Evolutionary conservation across 2,329 filamentous ascomycete genomes (phyloP).

Genomic region (Coniella vitis): DNA sequence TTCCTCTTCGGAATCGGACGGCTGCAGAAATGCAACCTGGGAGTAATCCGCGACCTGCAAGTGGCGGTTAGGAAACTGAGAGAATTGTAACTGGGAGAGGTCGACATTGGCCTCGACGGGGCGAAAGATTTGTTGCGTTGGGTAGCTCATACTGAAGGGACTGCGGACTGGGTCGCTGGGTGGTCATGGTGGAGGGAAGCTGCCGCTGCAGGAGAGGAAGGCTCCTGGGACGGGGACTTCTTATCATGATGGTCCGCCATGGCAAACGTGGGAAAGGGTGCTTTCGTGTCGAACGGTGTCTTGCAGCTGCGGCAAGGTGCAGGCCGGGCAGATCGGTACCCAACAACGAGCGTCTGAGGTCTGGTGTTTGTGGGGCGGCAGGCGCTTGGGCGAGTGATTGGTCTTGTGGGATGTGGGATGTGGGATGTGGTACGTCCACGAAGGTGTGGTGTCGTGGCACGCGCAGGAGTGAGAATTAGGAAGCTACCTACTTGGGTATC

Average conservation of each 20-base stretch:
- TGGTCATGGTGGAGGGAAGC: conserved; percentile 23
- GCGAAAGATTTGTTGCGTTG: conserved; percentile 30
- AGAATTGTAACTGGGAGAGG: conserved; percentile 32
- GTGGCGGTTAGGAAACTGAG: conserved; percentile 31
- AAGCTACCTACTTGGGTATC: conserved; percentile 13
- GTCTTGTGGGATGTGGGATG: conserved; percentile 5
- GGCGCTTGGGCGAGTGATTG: conserved; percentile 8
- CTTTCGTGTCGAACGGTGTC: conserved; percentile 7
- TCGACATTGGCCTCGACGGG: conserved; percentile 33
- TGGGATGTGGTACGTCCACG: conserved; percentile 12
- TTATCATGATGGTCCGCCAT: conserved; percentile 25
- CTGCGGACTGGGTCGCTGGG: conserved; percentile 20
- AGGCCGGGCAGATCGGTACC: conserved; percentile 14
- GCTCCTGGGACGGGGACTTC: conserved; percentile 25
- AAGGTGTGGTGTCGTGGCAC: conserved; percentile 16
- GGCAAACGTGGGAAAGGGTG: conserved; percentile 11
- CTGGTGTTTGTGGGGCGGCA: conserved; percentile 14
- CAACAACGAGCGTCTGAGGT: conserved; percentile 8
- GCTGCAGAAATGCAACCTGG: conserved; percentile 34
- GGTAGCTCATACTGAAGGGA: conserved; percentile 36
- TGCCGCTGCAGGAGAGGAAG: conserved; percentile 21
- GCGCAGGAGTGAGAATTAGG: conserved; percentile 8
- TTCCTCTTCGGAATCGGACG: conserved; percentile 35
- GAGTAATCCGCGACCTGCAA: conserved; percentile 35
- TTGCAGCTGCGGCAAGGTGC: conserved; percentile 18